Base-by-base conservation (phyloP, 306 rosid species). In the Cercis canadensis region DNA sequence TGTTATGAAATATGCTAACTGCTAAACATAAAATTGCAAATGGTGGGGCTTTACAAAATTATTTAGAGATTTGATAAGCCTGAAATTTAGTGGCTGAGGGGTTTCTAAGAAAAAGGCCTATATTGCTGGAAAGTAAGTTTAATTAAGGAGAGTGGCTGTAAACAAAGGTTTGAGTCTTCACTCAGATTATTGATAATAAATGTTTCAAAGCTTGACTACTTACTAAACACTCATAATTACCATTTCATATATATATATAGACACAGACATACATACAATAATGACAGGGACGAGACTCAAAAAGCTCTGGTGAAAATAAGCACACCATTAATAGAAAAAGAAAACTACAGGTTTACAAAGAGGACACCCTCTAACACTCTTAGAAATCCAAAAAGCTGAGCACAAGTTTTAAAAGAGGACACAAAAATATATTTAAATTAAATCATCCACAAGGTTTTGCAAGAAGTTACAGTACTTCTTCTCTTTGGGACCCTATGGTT, bases 381-480 rank as follows among this genome's bases (percentile, higher is more conserved):
- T n/a, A n/a, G n/a, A n/a, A n/a, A n/a, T n/a, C 4, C 21, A 36
- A 5, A 67, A 8, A 37, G 32, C 62, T 12, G 24, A 9, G 24
- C 15, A 49, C 6, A 13, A 52, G 14, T 41, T 15, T 67, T 18
- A 17, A 33, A 46, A 29, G 3, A 46, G 34, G 14, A 40, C 8
- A 67, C 11, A 3, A 14, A n/a, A 9, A 5, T 41, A 11, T 41
- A 44, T 39, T 41, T 62, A 62, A 24, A 17, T 17, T 49, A 67
- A 45, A 19, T 46, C 18, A 46, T 1, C 9, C 19, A 46, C 19
- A 46, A 46, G 52, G 8, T 56, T 53, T n/a, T 5, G 13, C 7
- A 18, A 7, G 51, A 66, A 51, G 59, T 5, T 14, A 67, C n/a
- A 67, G 53, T 16, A 15, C 57, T 31, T 11, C n/a, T n/a, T n/a